Conservation (phyloP, 345 rosid species). For the Abelmoschus esculentus region DNA sequence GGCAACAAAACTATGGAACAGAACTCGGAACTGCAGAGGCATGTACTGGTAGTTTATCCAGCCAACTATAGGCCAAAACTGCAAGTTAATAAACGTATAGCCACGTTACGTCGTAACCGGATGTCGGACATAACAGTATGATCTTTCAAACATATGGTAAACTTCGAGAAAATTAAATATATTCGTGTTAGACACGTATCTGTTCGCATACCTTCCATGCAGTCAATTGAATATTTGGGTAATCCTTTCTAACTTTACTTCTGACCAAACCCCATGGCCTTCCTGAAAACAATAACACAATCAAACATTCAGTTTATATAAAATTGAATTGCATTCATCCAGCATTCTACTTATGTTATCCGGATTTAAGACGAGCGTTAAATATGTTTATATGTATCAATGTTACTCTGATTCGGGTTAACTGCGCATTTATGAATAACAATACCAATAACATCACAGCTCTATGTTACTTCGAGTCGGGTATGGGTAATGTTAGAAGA, state of each 20-base stretch:
- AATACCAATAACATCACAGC: background rate
- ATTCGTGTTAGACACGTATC: background rate
- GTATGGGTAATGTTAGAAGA: no score
- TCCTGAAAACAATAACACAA: conserved; percentile 34
- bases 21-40: conserved; percentile 73
- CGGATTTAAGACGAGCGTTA: no score
- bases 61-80: conserved; percentile 89
- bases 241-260: conserved; percentile 58
- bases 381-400: no score
- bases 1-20: conserved; percentile 63
- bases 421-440: no score
- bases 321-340: background rate
- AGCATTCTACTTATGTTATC: background rate
- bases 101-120: background rate
- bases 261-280: conserved; percentile 66
- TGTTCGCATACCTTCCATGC: conserved; percentile 69
- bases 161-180: background rate
- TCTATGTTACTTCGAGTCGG: background rate
- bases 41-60: conserved; percentile 81
- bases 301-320: background rate
- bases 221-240: conserved; percentile 59
- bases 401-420: no score
- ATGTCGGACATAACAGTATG: no score
- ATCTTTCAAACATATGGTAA: background rate
- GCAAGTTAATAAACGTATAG: conserved; percentile 20